Percentiles rank a stretch among this genome's conserved stretches.
Evolutionary conservation across 805 yeast species (phyloP).

Genomic region (Metschnikowia reukaufii): DNA sequence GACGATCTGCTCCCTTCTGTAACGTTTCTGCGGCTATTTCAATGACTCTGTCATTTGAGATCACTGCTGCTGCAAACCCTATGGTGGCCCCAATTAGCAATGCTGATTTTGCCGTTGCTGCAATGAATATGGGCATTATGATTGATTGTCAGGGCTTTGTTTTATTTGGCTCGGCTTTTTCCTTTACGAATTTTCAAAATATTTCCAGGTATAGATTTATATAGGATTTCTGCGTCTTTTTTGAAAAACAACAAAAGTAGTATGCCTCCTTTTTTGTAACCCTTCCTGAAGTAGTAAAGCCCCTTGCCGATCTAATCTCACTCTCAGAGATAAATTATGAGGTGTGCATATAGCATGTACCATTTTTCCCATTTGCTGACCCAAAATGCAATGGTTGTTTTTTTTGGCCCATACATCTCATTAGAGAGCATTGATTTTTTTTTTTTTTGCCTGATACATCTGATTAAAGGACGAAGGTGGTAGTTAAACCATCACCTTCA

Average conservation of each 20-base stretch:
- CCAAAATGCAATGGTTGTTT: no score
- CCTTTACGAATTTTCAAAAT: background rate
- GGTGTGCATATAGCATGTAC: no score
- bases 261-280: no score
- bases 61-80: slow-evolving; percentile 16
- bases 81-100: slow-evolving; percentile 15
- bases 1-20: slow-evolving; percentile 13
- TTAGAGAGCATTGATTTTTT: no score
- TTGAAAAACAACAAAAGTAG: background rate
- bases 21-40: slow-evolving; percentile 11
- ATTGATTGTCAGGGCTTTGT: background rate
- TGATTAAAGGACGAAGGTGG: no score
- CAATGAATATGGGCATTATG: slow-evolving; percentile 11
- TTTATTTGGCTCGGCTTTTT: background rate
- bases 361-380: no score
- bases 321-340: no score
- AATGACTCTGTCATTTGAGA: slow-evolving; percentile 14
- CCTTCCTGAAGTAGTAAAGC: no score
- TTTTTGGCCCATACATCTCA: no score
- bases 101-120: slow-evolving; percentile 17
- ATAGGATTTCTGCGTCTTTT: background rate
- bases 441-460: no score
- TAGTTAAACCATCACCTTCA: no score
- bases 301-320: no score
- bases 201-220: background rate